Evolutionary conservation across 371 early-diverging fungal species (phyloP), one percentile per base, ranked within the genome.

Genomic region (Conidiobolus incongruus): DNA sequence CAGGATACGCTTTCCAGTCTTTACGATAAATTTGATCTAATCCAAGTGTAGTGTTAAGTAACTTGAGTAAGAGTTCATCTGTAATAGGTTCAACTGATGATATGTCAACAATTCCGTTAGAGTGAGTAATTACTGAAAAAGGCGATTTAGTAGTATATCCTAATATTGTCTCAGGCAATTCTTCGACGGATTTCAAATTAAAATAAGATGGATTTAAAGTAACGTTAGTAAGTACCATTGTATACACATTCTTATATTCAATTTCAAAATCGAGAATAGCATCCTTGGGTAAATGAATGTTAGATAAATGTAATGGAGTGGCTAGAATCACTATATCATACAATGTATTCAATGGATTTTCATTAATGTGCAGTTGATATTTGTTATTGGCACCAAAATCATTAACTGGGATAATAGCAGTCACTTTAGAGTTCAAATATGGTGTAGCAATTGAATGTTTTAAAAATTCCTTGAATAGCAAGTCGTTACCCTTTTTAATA

Each of bases 401-500:
- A 6, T 34, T n/a, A 7, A 4, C 28, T n/a, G n/a, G n/a, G n/a
- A n/a, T n/a, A 8, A 43, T 33, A 11, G 31, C 16, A 19, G 43
- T 43, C 2, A 43, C 34, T 4, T 31, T n/a, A 5, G 19, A 20
- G 34, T 43, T 43, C 2, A 43, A 15, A 22, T 33, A 22, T 13
- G 33, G 17, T 13, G 16, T 43, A 34, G 33, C 43, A 13, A 21
- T 13, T 11, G 34, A 33, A 21, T 35, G 31, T 11, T 31, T 20
- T 7, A 43, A 8, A 33, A 33, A 43, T 17, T 29, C 13, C 17
- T 33, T 40, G 30, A 36, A n/a, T 34, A 47, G 6, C 16, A 19
- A 33, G 13, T 31, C 19, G 21, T 48, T 59, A 61, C 67, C 67
- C 58, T 63, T n/a, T n/a, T n/a, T 16, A n/a, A 6, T 35, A 35